Base-by-base conservation (phyloP, 2,329 filamentous ascomycete species). In the Aspergillus fijiensis region DNA sequence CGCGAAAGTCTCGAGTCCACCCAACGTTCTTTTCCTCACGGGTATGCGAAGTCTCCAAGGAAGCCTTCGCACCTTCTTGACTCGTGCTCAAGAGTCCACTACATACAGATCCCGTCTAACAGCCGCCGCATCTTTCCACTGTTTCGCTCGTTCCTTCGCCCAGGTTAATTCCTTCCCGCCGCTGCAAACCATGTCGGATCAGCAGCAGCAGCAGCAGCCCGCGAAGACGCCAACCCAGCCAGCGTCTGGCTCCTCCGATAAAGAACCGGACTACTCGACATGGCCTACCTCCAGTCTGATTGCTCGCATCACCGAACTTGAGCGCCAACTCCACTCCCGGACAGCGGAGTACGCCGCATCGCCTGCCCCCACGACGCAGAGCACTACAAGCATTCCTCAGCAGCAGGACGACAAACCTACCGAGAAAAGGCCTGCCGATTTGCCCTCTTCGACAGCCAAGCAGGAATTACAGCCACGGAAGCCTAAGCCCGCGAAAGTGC, bases 281-380 rank as follows among this genome's bases (percentile, higher is more conserved):
- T 93, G 89, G 89, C 87, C 84, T 57, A 87, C 85, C 63, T 82
- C 86, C 45, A 85, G 85, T 49, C 84, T 95, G 42, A 84, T 95
- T 49, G 78, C 84, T 65, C 84, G 89, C 47, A 86, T 96, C 50
- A 83, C 81, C 16, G 79, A 85, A 55, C 81, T 95, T 6, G 91
- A 96, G 74, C 73, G 80, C 4, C 83, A 91, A 69, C 77, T 92
- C 14, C 81, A 84, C 56, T 76, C 71, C n/a, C 80, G 81, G 49
- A 82, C 77, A 25, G 64, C 75, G 16, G 76, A 69, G 57, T 77
- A 70, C 16, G 63, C 68, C 5, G 49, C 63, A 16, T 19, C 63
- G 3, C 56, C 65, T 10, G 31, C 52, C 21, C 45, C 50, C 39
- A 16, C 54, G 3, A 45, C 42, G 14, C 60, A 21, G 27, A 58